These are phyloP conservation scores for Trichaptum fuscoviolaceum DNA, from an alignment of 768 basidiomycete genomes.

Conservation along the genomic window DNA sequence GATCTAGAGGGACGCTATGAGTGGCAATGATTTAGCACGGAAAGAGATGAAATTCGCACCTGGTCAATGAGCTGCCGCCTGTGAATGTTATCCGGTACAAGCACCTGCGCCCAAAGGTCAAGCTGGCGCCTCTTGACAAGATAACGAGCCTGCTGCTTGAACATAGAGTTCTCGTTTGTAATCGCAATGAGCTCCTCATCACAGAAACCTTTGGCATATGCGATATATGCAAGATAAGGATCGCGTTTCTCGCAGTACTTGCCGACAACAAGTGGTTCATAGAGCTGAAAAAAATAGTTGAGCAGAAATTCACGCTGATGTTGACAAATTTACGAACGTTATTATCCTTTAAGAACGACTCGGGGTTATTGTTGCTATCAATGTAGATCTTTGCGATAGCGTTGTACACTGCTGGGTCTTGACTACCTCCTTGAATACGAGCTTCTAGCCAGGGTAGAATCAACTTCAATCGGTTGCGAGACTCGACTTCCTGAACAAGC, in stretches of 20 bases:
- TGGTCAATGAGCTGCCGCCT: conserved; percentile 93
- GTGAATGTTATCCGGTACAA: conserved; percentile 83
- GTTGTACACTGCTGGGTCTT: conserved; percentile 92
- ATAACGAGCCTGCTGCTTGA: conserved; percentile 98
- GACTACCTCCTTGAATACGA: conserved; percentile 88
- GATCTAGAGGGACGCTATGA: conserved; percentile 45
- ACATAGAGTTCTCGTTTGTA: conserved; percentile 99
- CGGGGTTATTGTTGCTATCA: conserved; percentile 98
- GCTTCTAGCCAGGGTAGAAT: conserved; percentile 97
- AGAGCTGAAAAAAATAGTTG: conserved; percentile 50
- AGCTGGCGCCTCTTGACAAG: conserved; percentile 92
- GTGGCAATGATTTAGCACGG: background rate
- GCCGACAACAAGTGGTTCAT: conserved; percentile 94
- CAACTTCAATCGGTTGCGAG: conserved; percentile 91
- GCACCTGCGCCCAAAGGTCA: conserved; percentile 95
- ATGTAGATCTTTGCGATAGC: conserved; percentile 98
- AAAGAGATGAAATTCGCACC: conserved; percentile 32
- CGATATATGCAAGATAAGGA: conserved; percentile 97
- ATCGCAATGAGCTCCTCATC: conserved; percentile 96
- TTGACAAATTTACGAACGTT: conserved; percentile 53
- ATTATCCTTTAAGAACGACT: conserved; percentile 97
- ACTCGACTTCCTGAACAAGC: conserved; percentile 94
- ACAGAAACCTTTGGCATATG: conserved; percentile 98
- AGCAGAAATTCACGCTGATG: conserved; percentile 3
- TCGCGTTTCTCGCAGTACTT: conserved; percentile 99